Conservation (phyloP, 495 filamentous ascomycete species). For the Tuber brumale region DNA sequence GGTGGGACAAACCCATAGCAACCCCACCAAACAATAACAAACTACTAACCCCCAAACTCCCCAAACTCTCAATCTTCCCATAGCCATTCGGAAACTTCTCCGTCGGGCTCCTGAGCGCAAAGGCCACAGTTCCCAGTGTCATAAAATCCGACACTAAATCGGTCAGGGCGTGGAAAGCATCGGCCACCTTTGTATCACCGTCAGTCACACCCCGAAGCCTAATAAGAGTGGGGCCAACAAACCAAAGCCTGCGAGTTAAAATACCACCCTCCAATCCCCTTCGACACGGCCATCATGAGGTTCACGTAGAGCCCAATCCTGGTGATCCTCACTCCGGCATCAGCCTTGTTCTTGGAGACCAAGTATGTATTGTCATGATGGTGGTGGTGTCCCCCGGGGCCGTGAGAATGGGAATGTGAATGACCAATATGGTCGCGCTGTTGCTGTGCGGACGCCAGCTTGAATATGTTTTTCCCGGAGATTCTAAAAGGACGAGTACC, state of each 20-base stretch:
- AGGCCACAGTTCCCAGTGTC: constrained; percentile 86
- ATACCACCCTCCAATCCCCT: constrained; percentile 82
- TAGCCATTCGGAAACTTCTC: constrained; percentile 80
- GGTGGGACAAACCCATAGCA: constrained; percentile 57
- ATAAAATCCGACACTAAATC: constrained; percentile 92
- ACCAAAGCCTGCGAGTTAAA: constrained; percentile 92
- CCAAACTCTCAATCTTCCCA: constrained; percentile 94
- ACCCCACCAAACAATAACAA: constrained; percentile 80
- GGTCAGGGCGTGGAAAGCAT: constrained; percentile 89
- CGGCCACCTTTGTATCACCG: constrained; percentile 49
- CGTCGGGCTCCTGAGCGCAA: constrained; percentile 76
- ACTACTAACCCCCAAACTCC: constrained; percentile 83
- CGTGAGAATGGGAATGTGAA: constrained; percentile 43
- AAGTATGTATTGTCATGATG: constrained; percentile 82
- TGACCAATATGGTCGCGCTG: constrained; percentile 32
- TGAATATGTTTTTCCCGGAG: background rate
- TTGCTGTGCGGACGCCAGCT: constrained; percentile 28
- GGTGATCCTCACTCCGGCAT: constrained; percentile 92
- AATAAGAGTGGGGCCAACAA: constrained; percentile 6
- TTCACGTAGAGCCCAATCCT: constrained; percentile 87
- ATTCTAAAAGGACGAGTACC: background rate
- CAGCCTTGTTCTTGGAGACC: constrained; percentile 77
- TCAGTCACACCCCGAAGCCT: background rate
- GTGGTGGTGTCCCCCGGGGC: constrained; percentile 56
- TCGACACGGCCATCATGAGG: constrained; percentile 84